Base-by-base conservation (phyloP, 139 green algal genomes). In the Closterium sp. region DNA sequence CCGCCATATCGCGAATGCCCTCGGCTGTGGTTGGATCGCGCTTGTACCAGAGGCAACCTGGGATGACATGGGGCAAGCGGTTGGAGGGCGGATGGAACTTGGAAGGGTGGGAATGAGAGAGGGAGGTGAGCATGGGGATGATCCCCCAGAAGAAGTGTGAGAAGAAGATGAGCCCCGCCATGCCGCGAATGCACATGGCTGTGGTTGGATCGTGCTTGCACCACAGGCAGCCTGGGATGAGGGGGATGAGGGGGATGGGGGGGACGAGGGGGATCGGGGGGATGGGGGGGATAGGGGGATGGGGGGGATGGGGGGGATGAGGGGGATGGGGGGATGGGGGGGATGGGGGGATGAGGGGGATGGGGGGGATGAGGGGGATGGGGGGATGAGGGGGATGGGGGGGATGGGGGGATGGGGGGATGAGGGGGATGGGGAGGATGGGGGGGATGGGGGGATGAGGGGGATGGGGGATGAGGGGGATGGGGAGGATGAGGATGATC, bases 41-140 rank as follows among this genome's bases (percentile, higher is more conserved):
- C 69, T 91, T 38, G 36, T 91, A 91, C 89, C 89, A 91, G 3
- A 89, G 38, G n/a, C 89, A 91, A 64, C 89, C 89, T 91, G 87
- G 55, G 23, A 19, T 76, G 55, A 19, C n/a, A 4, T 76, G 38
- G 38, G 38, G 38, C 21, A 12, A 21, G 6, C 6, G 36, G n/a
- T n/a, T n/a, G 36, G 36, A 55, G 36, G 36, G 6, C 6, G 36
- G 36, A 55, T 55, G 36, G 36, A 6, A 55, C 6, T 6, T n/a
- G n/a, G n/a, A n/a, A n/a, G n/a, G n/a, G n/a, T n/a, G n/a, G n/a
- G n/a, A n/a, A n/a, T n/a, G n/a, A n/a, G n/a, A n/a, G n/a, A n/a
- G n/a, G n/a, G n/a, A n/a, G n/a, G n/a, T n/a, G n/a, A n/a, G n/a
- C n/a, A n/a, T n/a, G n/a, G n/a, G n/a, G n/a, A n/a, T n/a, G n/a